Evolutionary conservation across 2,329 filamentous ascomycete genomes (phyloP).

Genomic region (Fusarium oligoseptatum): DNA sequence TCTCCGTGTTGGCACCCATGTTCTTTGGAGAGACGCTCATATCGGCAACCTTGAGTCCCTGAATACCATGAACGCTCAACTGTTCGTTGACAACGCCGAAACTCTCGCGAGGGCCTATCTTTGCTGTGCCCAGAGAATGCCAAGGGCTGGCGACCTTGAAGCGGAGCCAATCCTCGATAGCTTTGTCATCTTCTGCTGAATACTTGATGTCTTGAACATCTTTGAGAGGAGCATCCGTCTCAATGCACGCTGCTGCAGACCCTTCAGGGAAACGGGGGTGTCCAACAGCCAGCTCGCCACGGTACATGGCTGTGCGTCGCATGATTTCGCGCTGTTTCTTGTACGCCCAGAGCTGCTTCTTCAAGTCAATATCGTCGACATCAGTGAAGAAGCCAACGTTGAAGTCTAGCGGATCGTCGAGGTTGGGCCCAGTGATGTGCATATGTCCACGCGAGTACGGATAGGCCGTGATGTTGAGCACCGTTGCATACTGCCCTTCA

Average conservation of each 20-base stretch:
- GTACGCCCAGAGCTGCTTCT: slow-evolving; percentile 73
- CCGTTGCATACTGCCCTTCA: slow-evolving; percentile 62
- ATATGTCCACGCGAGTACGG: slow-evolving; percentile 69
- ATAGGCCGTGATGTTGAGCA: slow-evolving; percentile 59
- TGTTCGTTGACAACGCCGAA: not conserved
- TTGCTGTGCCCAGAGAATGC: not conserved
- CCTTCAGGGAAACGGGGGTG: slow-evolving; percentile 61
- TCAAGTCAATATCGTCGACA: slow-evolving; percentile 67
- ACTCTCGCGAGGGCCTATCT: not conserved
- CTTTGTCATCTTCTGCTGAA: not conserved
- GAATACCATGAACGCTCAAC: slow-evolving; percentile 49
- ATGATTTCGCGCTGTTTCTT: slow-evolving; percentile 73
- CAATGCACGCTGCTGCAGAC: not conserved
- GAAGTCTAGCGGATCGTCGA: slow-evolving; percentile 63
- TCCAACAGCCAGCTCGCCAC: slow-evolving; percentile 57
- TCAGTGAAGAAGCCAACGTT: slow-evolving; percentile 69
- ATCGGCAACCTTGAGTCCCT: slow-evolving; percentile 56
- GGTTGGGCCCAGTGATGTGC: slow-evolving; percentile 61
- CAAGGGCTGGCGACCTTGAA: not conserved
- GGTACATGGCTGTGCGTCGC: slow-evolving; percentile 67
- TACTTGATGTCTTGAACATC: not conserved
- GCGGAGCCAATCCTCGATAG: not conserved
- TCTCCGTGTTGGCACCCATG: slow-evolving; percentile 62
- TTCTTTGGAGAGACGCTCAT: slow-evolving; percentile 54
- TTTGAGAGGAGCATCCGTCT: not conserved